A percentile compares a stretch with the other conserved stretches of the same genome.
These are phyloP conservation scores for Barnettozyma californica DNA, from an alignment of 805 yeast genomes.

Conservation along the genomic window DNA sequence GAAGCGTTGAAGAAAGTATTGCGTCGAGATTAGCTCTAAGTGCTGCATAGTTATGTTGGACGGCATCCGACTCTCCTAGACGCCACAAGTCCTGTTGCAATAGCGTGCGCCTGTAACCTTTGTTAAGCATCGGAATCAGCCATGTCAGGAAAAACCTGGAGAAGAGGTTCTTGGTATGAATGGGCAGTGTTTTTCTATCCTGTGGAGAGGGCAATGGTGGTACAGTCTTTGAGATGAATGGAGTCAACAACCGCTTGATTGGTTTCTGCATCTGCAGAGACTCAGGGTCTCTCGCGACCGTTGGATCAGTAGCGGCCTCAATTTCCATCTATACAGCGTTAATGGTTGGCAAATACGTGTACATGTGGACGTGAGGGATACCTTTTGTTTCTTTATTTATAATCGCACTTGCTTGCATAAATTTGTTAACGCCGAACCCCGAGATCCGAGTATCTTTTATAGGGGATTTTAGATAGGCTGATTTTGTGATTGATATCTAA, in stretches of 20 bases:
- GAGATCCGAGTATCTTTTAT: background rate
- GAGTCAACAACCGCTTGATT: conserved; percentile 7
- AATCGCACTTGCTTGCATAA: background rate
- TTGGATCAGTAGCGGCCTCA: conserved; percentile 1
- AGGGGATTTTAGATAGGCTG: too few species aligned
- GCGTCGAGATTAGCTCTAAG: conserved; percentile 31
- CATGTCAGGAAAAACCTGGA: conserved; percentile 52
- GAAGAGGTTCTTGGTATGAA: conserved; percentile 16
- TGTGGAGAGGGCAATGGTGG: conserved; percentile 6
- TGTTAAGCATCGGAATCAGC: conserved; percentile 53
- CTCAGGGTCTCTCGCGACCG: conserved; percentile 5
- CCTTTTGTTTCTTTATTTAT: background rate
- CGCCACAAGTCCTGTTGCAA: conserved; percentile 54
- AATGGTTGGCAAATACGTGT: background rate
- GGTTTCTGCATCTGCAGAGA: conserved; percentile 4
- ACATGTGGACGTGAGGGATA: background rate
- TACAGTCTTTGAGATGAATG: conserved; percentile 7
- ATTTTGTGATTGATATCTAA: too few species aligned
- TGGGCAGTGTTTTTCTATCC: conserved; percentile 5
- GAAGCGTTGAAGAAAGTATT: conserved; percentile 25
- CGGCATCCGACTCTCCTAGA: conserved; percentile 34
- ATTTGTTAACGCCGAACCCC: background rate
- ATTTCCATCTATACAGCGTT: background rate
- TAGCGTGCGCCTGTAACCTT: conserved; percentile 66
- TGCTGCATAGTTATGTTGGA: conserved; percentile 31